phyloP scores from a whole-genome alignment of 495 filamentous ascomycete species.

The Daldinia childiae region DNA sequence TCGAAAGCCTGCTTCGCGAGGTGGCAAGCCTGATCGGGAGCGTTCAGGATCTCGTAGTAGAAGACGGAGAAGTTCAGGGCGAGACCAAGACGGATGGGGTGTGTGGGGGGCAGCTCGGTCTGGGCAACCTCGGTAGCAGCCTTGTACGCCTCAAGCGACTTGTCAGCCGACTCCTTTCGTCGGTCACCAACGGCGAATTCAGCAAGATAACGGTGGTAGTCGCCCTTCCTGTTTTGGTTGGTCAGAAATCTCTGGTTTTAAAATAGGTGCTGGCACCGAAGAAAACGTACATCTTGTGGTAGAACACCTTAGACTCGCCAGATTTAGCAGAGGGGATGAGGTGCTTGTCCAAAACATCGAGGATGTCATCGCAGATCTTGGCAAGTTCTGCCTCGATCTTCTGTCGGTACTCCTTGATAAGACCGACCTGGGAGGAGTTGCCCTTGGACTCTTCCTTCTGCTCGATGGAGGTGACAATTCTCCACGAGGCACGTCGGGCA shows the following conservation, averaged over 20 bases:
- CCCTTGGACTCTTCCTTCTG: constrained; percentile 99
- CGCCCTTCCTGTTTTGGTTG: constrained; percentile 82
- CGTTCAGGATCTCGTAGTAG: constrained; percentile 99
- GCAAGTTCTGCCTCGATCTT: constrained; percentile 99
- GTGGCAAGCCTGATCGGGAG: constrained; percentile 98
- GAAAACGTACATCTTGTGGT: constrained; percentile 94
- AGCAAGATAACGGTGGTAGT: constrained; percentile 99
- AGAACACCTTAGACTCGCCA: constrained; percentile 99
- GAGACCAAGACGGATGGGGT: constrained; percentile 98
- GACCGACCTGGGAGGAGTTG: constrained; percentile 87
- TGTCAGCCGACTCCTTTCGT: constrained; percentile 95
- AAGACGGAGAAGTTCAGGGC: constrained; percentile 99
- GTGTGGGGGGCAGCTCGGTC: constrained; percentile 96
- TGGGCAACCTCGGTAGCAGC: constrained; percentile 96
- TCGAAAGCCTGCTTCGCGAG: constrained; percentile 99
- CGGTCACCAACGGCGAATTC: constrained; percentile 98
- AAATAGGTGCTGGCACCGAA: too few species aligned
- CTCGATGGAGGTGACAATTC: constrained; percentile 99
- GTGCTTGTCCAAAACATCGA: constrained; percentile 95
- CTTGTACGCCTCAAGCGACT: constrained; percentile 99
- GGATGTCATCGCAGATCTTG: constrained; percentile 99
- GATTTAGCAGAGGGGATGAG: constrained; percentile 95
- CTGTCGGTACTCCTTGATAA: constrained; percentile 99
- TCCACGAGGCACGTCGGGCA: constrained; percentile 98
- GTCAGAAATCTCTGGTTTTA: constrained; percentile 39